Percentiles rank a stretch among this genome's conserved stretches.
phyloP scores from a whole-genome alignment of 352 stramenopile species.

The Phytophthora pseudosyringae region DNA sequence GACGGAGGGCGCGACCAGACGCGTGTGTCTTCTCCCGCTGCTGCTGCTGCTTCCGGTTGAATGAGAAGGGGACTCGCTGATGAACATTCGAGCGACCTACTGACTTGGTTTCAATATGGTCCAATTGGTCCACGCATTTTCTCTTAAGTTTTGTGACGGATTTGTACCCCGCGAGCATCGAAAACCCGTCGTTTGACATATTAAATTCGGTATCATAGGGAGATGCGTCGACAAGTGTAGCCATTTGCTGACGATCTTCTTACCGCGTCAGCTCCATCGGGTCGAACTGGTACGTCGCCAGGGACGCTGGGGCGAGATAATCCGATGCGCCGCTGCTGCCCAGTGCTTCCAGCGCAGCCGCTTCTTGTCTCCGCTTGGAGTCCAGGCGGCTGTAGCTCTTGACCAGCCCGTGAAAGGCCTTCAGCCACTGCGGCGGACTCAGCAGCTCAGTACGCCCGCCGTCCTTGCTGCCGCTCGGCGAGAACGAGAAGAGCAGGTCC shows the following conservation, averaged over 20 bases:
- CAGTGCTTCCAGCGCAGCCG: conserved; percentile 14
- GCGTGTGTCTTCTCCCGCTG: conserved; percentile 19
- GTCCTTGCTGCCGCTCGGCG: conserved; percentile 38
- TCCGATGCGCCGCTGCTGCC: conserved; percentile 8
- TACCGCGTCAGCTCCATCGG: conserved; percentile 28
- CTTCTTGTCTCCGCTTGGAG: conserved; percentile 51
- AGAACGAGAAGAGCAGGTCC: conserved; percentile 57
- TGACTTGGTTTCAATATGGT: conserved; percentile 8
- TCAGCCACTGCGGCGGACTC: conserved; percentile 65
- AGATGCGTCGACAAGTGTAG: conserved; percentile 3
- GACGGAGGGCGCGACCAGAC: conserved; percentile 10
- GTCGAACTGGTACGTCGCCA: conserved; percentile 22
- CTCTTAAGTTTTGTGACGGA: background rate
- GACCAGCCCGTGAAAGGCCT: conserved; percentile 58
- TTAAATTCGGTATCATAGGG: background rate
- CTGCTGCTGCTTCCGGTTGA: conserved; percentile 30
- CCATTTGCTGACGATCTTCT: conserved; percentile 15
- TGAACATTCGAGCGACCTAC: too few species aligned
- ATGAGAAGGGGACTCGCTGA: conserved; percentile 9
- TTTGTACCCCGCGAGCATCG: background rate
- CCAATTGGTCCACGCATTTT: conserved; percentile 7
- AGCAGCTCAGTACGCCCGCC: conserved; percentile 59
- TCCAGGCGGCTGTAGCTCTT: conserved; percentile 70
- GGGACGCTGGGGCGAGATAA: conserved; percentile 17
- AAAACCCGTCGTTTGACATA: conserved; percentile 4